Conservation (phyloP, 352 stramenopile species). For the Phytophthora vignae region DNA sequence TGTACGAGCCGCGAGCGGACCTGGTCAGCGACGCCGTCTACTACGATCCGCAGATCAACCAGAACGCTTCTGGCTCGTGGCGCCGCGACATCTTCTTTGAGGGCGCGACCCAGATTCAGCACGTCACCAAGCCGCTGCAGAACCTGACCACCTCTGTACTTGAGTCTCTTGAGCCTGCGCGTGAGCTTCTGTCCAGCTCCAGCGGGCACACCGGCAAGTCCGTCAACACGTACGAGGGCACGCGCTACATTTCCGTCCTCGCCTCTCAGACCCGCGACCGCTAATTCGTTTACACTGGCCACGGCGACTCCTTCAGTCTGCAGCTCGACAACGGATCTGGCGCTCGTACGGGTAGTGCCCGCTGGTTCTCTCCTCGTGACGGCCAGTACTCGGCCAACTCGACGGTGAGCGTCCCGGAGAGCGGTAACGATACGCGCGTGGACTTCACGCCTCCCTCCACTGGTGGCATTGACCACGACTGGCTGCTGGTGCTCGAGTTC, state of each 20-base stretch:
- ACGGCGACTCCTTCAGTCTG: slow-evolving; percentile 32
- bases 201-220: slow-evolving; percentile 6
- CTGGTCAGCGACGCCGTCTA: slow-evolving; percentile 31
- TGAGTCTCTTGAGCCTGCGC: slow-evolving; percentile 6
- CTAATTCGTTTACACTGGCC: slow-evolving; percentile 29
- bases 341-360: slow-evolving; percentile 10
- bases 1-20: slow-evolving; percentile 30
- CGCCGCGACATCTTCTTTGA: slow-evolving; percentile 31
- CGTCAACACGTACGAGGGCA: slow-evolving; percentile 26
- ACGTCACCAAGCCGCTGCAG: slow-evolving; percentile 35
- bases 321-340: slow-evolving; percentile 14
- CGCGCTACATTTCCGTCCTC: slow-evolving; percentile 32
- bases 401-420: slow-evolving; percentile 12
- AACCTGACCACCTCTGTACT: background rate
- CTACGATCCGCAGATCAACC: slow-evolving; percentile 16
- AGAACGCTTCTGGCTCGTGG: slow-evolving; percentile 30
- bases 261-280: slow-evolving; percentile 18
- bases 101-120: slow-evolving; percentile 27
- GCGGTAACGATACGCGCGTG: slow-evolving; percentile 15
- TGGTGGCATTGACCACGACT: slow-evolving; percentile 32
- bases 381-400: slow-evolving; percentile 20
- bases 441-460: slow-evolving; percentile 29
- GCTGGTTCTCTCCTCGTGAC: slow-evolving; percentile 36
- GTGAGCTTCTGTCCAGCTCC: slow-evolving; percentile 20
- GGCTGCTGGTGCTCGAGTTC: slow-evolving; percentile 33